A percentile compares a stretch with the other conserved stretches of the same genome.
phyloP scores from a whole-genome alignment of 805 yeast species.

The Candida chilensis region DNA sequence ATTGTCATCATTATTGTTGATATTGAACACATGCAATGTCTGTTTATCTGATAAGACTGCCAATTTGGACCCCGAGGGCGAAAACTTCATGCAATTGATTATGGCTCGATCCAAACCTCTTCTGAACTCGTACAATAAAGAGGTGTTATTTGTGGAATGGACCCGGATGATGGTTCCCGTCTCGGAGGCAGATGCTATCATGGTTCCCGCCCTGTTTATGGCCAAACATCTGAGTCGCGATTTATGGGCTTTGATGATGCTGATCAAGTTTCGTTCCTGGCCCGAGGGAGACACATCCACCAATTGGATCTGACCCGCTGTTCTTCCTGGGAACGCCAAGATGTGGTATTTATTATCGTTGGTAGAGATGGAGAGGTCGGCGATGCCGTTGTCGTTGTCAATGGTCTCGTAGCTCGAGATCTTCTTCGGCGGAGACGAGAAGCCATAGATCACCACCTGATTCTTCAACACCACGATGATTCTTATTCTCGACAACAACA shows the following conservation, averaged over 20 bases:
- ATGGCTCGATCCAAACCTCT: slow-evolving; percentile 84
- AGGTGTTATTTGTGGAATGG: slow-evolving; percentile 60
- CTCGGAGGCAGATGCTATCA: slow-evolving; percentile 75
- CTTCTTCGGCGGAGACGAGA: slow-evolving; percentile 69
- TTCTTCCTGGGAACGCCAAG: slow-evolving; percentile 71
- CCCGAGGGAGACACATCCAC: slow-evolving; percentile 65
- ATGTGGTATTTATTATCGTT: slow-evolving; percentile 28
- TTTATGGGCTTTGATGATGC: slow-evolving; percentile 73
- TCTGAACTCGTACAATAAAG: slow-evolving; percentile 74
- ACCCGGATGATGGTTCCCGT: slow-evolving; percentile 76
- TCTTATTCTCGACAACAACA: slow-evolving; percentile 64
- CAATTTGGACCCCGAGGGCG: slow-evolving; percentile 63
- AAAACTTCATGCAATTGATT: slow-evolving; percentile 76
- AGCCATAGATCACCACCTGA: slow-evolving; percentile 68
- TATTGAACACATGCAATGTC: slow-evolving; percentile 79
- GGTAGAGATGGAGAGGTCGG: slow-evolving; percentile 35
- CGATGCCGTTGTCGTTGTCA: slow-evolving; percentile 54
- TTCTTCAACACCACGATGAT: slow-evolving; percentile 65
- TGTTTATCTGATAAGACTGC: slow-evolving; percentile 87
- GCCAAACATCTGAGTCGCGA: slow-evolving; percentile 55
- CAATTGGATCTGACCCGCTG: slow-evolving; percentile 70
- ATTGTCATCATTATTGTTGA: slow-evolving; percentile 23
- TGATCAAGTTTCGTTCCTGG: slow-evolving; percentile 52
- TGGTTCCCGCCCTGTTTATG: slow-evolving; percentile 50
- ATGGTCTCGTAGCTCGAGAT: slow-evolving; percentile 58